Evolutionary conservation across 2,329 filamentous ascomycete species (phyloP).

Genomic region (Colletotrichum sidae): DNA sequence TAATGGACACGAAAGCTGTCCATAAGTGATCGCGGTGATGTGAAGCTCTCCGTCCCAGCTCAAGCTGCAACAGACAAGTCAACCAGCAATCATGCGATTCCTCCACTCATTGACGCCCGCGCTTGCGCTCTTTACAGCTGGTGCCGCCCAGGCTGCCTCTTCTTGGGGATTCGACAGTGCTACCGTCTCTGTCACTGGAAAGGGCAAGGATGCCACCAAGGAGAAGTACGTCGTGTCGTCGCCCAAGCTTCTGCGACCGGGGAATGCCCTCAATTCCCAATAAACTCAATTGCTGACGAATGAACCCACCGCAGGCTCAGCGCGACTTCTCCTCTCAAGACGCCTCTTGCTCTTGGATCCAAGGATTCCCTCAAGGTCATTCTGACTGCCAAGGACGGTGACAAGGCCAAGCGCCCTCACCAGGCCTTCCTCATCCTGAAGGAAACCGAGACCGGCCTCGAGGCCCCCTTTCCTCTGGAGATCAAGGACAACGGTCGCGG

Average conservation of each 20-base stretch:
- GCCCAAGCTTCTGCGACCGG: conserved; percentile 26
- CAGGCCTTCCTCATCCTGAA: conserved; percentile 91
- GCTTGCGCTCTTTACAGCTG: conserved; percentile 60
- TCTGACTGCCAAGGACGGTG: conserved; percentile 83
- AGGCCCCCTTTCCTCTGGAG: conserved; percentile 86
- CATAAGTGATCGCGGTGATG: conserved; percentile 33
- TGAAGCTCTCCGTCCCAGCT: conserved; percentile 33
- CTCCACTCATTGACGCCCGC: conserved; percentile 53
- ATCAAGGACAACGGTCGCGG: conserved; percentile 91
- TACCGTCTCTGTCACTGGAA: conserved; percentile 72
- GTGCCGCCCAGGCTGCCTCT: conserved; percentile 63
- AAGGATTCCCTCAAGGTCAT: conserved; percentile 83
- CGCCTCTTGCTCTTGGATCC: conserved; percentile 72
- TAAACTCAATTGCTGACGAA: conserved; percentile 21
- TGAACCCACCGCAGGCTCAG: conserved; percentile 61
- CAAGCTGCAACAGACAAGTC: conserved; percentile 37
- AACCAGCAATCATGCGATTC: conserved; percentile 53
- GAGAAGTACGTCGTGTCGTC: conserved; percentile 68
- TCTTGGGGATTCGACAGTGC: conserved; percentile 83
- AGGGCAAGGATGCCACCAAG: conserved; percentile 73
- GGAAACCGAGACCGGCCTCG: conserved; percentile 78
- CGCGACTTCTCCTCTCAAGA: conserved; percentile 69
- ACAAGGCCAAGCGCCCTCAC: conserved; percentile 85
- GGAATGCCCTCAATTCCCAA: conserved; percentile 37
- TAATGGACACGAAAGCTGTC: conserved; percentile 40